A percentile compares a stretch with the other conserved stretches of the same genome.
These are phyloP conservation scores for Acer yangbiense DNA, from an alignment of 345 rosid genomes.

Conservation along the genomic window DNA sequence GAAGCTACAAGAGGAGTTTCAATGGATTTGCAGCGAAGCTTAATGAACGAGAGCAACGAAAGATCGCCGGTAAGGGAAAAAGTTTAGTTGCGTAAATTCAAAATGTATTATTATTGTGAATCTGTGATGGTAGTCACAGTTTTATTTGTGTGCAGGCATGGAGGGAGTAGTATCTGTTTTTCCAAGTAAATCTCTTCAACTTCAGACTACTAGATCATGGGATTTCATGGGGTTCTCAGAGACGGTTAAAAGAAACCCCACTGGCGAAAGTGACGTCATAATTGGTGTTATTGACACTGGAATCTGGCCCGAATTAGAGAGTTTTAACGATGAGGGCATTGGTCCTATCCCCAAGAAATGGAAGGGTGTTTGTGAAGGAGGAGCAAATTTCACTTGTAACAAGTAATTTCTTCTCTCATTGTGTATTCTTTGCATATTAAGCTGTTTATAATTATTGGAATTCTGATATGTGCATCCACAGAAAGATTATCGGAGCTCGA, in stretches of 20 bases:
- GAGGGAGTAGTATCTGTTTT: constrained; percentile 41
- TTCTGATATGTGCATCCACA: not conserved
- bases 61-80: constrained; percentile 32
- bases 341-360: constrained; percentile 51
- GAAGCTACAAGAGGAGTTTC: constrained; percentile 49
- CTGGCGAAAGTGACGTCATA: constrained; percentile 28
- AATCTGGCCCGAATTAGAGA: constrained; percentile 48
- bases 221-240: constrained; percentile 39
- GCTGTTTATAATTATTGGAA: too few relatives aligned
- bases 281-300: constrained; percentile 47
- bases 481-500: constrained; percentile 38
- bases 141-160: constrained; percentile 20
- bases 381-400: constrained; percentile 51
- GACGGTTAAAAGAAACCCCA: not conserved
- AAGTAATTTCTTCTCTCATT: constrained; percentile 26
- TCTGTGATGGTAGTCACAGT: not conserved
- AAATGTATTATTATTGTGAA: not conserved
- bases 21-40: constrained; percentile 56
- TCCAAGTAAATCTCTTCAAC: constrained; percentile 28
- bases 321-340: constrained; percentile 48
- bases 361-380: constrained; percentile 47
- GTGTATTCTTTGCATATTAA: too few relatives aligned
- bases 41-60: constrained; percentile 33
- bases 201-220: constrained; percentile 53
- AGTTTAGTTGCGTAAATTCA: not conserved